Conservation (phyloP, 305 asterid genomes). For the Fraxinus dipetala region DNA sequence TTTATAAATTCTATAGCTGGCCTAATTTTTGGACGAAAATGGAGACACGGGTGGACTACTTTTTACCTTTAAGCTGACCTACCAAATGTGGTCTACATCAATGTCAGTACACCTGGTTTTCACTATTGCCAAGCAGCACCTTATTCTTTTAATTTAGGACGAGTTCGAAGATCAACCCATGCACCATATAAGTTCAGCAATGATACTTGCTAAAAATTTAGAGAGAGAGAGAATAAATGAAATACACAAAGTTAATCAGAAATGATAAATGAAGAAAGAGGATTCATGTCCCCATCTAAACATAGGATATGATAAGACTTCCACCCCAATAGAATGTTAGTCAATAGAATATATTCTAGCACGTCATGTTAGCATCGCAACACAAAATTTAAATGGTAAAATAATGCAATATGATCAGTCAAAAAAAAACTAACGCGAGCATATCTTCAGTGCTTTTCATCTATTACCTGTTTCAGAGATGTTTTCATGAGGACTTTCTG, state of each 20-base stretch:
- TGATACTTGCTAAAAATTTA: background rate
- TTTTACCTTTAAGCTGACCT: background rate
- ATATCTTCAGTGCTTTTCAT: background rate
- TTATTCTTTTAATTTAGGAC: background rate
- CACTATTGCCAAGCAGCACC: background rate
- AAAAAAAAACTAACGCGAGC: background rate
- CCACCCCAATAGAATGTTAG: background rate
- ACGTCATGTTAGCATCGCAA: background rate
- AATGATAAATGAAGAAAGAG: background rate
- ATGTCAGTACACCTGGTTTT: background rate
- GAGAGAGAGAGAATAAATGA: background rate
- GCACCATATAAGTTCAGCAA: background rate
- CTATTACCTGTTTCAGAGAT: constrained; percentile 41
- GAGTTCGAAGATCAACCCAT: background rate
- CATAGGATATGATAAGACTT: background rate
- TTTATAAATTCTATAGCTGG: background rate
- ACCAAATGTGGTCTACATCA: background rate
- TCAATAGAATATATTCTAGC: background rate
- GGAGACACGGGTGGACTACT: background rate
- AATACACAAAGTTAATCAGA: background rate
- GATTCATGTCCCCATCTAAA: background rate
- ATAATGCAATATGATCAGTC: background rate
- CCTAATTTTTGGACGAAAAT: background rate
- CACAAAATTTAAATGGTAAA: background rate
- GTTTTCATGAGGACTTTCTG: constrained; percentile 31